phyloP scores from a whole-genome alignment of 2,329 filamentous ascomycete genomes.

The Fusarium proliferatum region DNA sequence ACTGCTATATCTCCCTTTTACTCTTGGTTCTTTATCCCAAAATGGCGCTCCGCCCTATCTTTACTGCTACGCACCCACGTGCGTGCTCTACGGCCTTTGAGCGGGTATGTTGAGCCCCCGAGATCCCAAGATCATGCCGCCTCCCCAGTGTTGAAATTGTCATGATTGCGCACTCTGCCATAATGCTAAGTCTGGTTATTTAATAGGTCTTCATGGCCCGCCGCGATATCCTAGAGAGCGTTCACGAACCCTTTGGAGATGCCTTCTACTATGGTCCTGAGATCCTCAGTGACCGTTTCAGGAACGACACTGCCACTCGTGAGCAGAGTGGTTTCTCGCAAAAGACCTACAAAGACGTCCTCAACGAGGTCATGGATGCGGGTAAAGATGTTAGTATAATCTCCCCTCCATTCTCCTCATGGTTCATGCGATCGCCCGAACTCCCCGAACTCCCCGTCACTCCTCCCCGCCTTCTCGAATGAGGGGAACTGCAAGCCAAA shows the following conservation, averaged over 20 bases:
- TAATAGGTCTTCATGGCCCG: constrained; percentile 94
- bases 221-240: constrained; percentile 79
- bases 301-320: constrained; percentile 69
- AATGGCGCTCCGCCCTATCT: constrained; percentile 80
- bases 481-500: constrained; percentile 20
- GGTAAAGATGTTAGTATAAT: constrained; percentile 73
- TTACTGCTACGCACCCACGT: constrained; percentile 92
- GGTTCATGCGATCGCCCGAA: constrained; percentile 28
- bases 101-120: constrained; percentile 68
- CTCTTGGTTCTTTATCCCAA: constrained; percentile 48
- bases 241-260: constrained; percentile 97
- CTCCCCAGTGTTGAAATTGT: not conserved
- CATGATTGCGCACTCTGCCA: not conserved
- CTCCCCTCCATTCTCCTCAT: constrained; percentile 13
- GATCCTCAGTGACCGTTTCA: constrained; percentile 82
- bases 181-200: constrained; percentile 10
- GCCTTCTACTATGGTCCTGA: constrained; percentile 97
- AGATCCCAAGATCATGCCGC: not conserved
- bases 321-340: constrained; percentile 73
- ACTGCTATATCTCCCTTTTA: constrained; percentile 45
- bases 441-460: constrained; percentile 34
- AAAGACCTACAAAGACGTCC: constrained; percentile 80
- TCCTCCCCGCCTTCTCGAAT: constrained; percentile 21
- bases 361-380: constrained; percentile 79
- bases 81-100: constrained; percentile 98